Base-by-base conservation (phyloP, 352 stramenopile genomes). In the Thraustochytrium aureum region DNA sequence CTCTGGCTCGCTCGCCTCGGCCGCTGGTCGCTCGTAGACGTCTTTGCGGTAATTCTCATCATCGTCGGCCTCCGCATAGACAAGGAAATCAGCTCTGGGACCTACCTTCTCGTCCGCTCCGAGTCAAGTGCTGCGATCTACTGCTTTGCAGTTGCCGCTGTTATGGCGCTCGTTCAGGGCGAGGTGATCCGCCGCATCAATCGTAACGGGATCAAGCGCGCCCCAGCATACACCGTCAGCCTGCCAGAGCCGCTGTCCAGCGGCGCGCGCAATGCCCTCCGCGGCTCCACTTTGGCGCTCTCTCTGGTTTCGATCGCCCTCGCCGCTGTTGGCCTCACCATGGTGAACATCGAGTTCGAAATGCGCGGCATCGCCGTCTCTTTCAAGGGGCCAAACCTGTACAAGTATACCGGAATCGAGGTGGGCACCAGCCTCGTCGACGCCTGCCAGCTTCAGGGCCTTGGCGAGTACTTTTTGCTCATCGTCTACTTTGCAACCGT, bases 1-100 rank as follows among this genome's bases (percentile, higher is more conserved):
- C 79, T 73, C 30, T 22, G 20, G 20, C 39, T 82, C 47, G 42
- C 64, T 37, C 73, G 73, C 52, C 52, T 81, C 20, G 73, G 61
- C 4, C 56, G 54, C 10, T 82, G 73, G 73, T 82, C 73, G 39
- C 64, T 82, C 14, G n/a, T 82, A 14, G 73, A 82, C 42, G 73
- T 82, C 1, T 82, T 82, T 65, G 73, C 61, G 7, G 73, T 82
- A 30, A 45, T 82, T 45, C 45, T 82, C 64, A 79, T 82, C 35
- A 62, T 82, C 37, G 64, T 73, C 6, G 73, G 65, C 5, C 30
- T 82, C 5, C 30, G 37, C 20, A 7, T 82, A 17, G 64, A 82
- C 50, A 73, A 79, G 14, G 10, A 42, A 10, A 39, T 83, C 39
- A 26, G 17, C 30, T 17, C 32, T 17, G 10, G 2, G 1, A 4